phyloP scores from a whole-genome alignment of 2,329 filamentous ascomycete genomes.

The Colletotrichum navitas region DNA sequence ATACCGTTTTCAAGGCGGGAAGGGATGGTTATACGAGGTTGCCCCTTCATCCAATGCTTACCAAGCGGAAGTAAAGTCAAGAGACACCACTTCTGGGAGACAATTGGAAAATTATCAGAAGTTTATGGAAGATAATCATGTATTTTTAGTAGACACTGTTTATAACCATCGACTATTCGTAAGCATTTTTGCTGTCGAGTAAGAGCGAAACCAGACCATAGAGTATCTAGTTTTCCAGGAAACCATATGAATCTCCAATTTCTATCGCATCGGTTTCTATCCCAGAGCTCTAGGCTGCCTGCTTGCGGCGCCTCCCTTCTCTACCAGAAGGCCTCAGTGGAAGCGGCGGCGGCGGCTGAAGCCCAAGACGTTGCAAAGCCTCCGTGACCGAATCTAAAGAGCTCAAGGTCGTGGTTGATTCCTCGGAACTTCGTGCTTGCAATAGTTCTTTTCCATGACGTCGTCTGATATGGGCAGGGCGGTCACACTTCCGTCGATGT shows the following conservation, averaged over 20 bases:
- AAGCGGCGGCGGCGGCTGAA: not conserved
- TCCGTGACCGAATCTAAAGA: slow-evolving; percentile 5
- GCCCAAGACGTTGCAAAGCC: slow-evolving; percentile 8
- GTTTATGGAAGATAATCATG: not conserved
- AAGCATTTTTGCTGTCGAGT: no score
- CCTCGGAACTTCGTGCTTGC: not conserved
- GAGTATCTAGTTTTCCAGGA: accelerated
- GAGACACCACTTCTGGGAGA: not conserved
- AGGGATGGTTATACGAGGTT: not conserved
- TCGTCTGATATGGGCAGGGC: not conserved
- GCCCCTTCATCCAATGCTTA: not conserved
- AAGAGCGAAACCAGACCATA: no score
- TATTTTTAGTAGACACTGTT: not conserved
- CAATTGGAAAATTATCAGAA: no score
- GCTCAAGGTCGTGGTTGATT: not conserved
- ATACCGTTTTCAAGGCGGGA: not conserved
- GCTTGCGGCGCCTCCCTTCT: slow-evolving; percentile 7
- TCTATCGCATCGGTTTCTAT: no score
- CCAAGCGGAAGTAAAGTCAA: not conserved
- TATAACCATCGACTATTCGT: no score
- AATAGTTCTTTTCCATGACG: not conserved
- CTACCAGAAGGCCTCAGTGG: not conserved
- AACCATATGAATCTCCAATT: not conserved
- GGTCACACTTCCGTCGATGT: slow-evolving; percentile 4
- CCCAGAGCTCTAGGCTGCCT: not conserved